Base-by-base conservation (phyloP, 768 basidiomycete genomes). In the Leccinum imitatum region DNA sequence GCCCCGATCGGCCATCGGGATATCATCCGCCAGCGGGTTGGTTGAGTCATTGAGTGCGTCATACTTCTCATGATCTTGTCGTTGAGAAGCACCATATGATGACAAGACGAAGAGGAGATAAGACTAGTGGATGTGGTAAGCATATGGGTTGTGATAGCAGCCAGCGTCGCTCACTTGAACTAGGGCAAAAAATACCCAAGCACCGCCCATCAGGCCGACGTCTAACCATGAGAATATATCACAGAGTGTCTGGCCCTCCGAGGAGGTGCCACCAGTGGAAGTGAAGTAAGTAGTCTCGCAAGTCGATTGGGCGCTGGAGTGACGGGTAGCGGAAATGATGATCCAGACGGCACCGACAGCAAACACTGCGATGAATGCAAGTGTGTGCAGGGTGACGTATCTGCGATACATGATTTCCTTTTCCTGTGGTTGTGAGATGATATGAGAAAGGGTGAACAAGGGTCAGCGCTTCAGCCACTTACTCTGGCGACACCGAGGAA, bases 141-240 rank as follows among this genome's bases (percentile, higher is more conserved):
- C 6, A 52, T 11, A 23, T 14, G 25, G 14, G 56, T 63, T 23
- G 14, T 23, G 39, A 47, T 15, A 47, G 13, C 2, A n/a, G n/a
- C 33, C 1, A 23, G 27, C 7, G 23, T 52, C 19, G 66, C 87
- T 65, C 73, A 89, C 89, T 72, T 96, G 93, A 37, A 91, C 77
- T 61, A 88, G 77, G n/a, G 82, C 84, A 27, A 97, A 78, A 15
- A 97, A 69, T 10, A 90, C 74, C 91, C 95, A 98, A 6, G 97
- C 78, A 8, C 84, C 92, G 19, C 81, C 89, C 93, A 98, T 95
- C 58, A 98, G 77, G 39, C 95, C 95, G 14, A 97, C 79, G 67
- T 91, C 90, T 10, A 93, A 90, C 92, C 94, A 97, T 5, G 93
- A 81, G 70, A 98, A 96, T 57, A 97, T 89, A 51, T 87, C 79